Base-by-base conservation (phyloP, 2,329 filamentous ascomycete species). In the Pestalotiopsis fici region DNA sequence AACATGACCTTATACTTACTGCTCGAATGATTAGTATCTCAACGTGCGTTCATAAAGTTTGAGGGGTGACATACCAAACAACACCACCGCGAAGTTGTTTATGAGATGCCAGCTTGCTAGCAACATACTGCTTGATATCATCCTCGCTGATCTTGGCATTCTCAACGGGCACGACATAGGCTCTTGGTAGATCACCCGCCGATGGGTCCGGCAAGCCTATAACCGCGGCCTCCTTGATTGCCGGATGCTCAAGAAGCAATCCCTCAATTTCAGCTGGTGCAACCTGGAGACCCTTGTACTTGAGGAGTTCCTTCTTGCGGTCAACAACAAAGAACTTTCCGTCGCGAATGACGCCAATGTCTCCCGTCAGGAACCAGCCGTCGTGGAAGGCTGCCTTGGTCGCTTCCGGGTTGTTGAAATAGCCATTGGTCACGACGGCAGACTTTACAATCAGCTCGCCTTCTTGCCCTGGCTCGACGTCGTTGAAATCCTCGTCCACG, bases 321-420 rank as follows among this genome's bases (percentile, higher is more conserved):
- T 96, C 93, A 0, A 93, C 94, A 71, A 97, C 93, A 80, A 88
- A 93, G 72, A 94, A 91, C 63, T 90, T 88, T 18, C 91, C 84
- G 54, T 85, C 80, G 70, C 94, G 90, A 77, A 93, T 88, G 68
- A 90, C 87, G 0, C 93, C 91, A 3, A 95, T 87, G 74, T 97
- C 93, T 0, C 93, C 93, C 0, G 93, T 95, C 74, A 91, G 91
- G 83, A 95, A 94, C 83, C 91, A 97, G 3, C 80, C 82, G 25
- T 82, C 78, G 0, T 75, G 76, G 65, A 93, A 87, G 0, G 90
- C 86, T 63, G 89, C 86, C 0, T 79, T 80, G 1, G 91, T 93
- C 0, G 88, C 91, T 69, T 88, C 82, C 0, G 86, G 82, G 70
- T 94, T 94, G 71, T 90, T 90, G 71, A 89, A 83, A 73, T 93